phyloP scores from a whole-genome alignment of 1,139 yeast genomes.

The Entelexis sorbosivorans region DNA sequence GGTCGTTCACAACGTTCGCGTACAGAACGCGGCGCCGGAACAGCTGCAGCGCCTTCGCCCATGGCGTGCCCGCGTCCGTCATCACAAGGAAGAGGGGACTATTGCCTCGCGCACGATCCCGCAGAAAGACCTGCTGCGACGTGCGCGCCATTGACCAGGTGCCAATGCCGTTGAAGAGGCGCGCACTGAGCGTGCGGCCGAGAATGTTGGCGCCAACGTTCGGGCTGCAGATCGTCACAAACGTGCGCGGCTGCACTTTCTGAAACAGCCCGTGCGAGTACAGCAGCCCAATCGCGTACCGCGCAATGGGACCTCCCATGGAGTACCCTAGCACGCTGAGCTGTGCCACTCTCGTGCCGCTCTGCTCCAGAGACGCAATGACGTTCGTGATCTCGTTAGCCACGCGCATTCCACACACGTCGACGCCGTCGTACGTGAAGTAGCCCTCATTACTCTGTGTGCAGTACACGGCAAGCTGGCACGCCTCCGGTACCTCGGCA shows the following conservation, averaged over 20 bases:
- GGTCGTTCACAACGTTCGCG: constrained; percentile 68
- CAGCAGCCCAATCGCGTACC: constrained; percentile 67
- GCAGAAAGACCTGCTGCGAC: constrained; percentile 60
- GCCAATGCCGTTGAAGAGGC: constrained; percentile 47
- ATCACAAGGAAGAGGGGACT: constrained; percentile 51
- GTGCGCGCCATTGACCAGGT: constrained; percentile 58
- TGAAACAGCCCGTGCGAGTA: constrained; percentile 46
- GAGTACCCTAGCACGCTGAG: constrained; percentile 72
- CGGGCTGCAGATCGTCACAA: constrained; percentile 69
- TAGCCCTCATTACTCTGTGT: constrained; percentile 55
- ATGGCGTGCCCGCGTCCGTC: constrained; percentile 53
- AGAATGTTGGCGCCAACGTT: constrained; percentile 71
- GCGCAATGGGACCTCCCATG: constrained; percentile 65
- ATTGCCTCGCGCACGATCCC: constrained; percentile 35
- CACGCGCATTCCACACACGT: constrained; percentile 68
- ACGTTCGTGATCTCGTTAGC: constrained; percentile 52
- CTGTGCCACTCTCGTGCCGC: constrained; percentile 24
- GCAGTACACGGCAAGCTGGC: constrained; percentile 35
- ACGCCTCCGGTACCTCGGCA: not conserved
- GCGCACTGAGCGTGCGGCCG: constrained; percentile 38
- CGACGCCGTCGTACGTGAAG: constrained; percentile 76
- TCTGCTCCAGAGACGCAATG: constrained; percentile 32
- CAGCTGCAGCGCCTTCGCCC: constrained; percentile 42
- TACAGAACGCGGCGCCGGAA: constrained; percentile 50
- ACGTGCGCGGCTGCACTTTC: constrained; percentile 32